phyloP scores from a whole-genome alignment of 2,329 filamentous ascomycete genomes.

The Thielaviopsis musarum region DNA sequence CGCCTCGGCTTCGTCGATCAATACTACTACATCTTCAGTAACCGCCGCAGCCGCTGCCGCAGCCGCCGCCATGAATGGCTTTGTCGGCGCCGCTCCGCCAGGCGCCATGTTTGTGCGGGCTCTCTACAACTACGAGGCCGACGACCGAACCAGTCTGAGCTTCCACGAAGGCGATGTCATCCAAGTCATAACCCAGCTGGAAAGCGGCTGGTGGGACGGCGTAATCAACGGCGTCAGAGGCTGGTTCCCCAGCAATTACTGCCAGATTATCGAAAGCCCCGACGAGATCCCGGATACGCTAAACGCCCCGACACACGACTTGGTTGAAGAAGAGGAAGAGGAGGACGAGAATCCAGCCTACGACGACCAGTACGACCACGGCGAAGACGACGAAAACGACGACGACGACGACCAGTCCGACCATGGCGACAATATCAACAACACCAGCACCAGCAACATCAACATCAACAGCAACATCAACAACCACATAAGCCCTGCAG shows the following conservation, averaged over 20 bases:
- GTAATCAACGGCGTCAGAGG: constrained; percentile 92
- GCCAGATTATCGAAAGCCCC: constrained; percentile 62
- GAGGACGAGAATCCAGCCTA: constrained; percentile 54
- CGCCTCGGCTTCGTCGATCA: no score
- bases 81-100: constrained; percentile 40
- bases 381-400: constrained; percentile 44
- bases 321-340: constrained; percentile 18
- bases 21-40: not conserved
- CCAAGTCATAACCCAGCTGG: constrained; percentile 92
- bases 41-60: constrained; percentile 9
- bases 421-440: no score
- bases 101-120: constrained; percentile 82
- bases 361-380: constrained; percentile 50
- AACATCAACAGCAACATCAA: no score
- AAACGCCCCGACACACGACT: not conserved
- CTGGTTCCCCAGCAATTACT: constrained; percentile 99
- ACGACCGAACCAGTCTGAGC: constrained; percentile 90
- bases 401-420: constrained; percentile 13
- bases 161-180: constrained; percentile 96
- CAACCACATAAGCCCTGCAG: no score
- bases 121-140: constrained; percentile 93
- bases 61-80: constrained; percentile 37
- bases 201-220: constrained; percentile 99
- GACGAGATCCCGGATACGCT: constrained; percentile 51
- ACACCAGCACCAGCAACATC: no score